Base-by-base conservation (phyloP, 106 monocot genomes). In the Apostasia shenzhenica region DNA sequence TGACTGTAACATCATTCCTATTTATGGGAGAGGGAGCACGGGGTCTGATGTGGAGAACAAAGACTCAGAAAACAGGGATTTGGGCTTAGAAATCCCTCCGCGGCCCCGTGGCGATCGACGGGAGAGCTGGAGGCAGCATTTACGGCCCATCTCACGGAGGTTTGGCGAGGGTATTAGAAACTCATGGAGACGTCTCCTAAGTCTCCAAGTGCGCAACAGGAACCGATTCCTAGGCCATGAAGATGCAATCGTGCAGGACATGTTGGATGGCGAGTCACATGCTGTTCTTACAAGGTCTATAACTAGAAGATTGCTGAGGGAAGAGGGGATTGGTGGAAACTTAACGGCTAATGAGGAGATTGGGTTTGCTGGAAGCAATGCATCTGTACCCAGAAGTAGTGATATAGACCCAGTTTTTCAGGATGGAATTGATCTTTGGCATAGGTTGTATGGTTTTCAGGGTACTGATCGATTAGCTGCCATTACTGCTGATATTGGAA, bases 41-140 rank as follows among this genome's bases (percentile, higher is more conserved):
- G 73, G 49, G 65, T 44, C 64, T 58, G 67, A 44, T 69, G 47
- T 55, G 0, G 83, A 72, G 51, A 82, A 71, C 48, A 54, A 58
- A 14, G n/a, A 56, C n/a, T 67, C 42, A 13, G 66, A 61, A 41
- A 71, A 63, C 26, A 75, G 63, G 2, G 78, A 78, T 2, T 52
- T 67, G 3, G 77, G 66, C 45, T n/a, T 80, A 26, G 75, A 82
- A 49, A 90, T 94, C 47, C 94, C 94, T 6, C 87, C 90, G 3
- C 79, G 90, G 60, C 93, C 93, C 0, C 84, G 59, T 55, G 93
- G 93, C 1, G 78, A 76, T 61, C 68, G 93, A 69, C 38, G 73
- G 1, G 90, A 90, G 78, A 94, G 93, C 84, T 78, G 80, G 13
- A 75, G 89, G 67, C 93, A 94, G 72, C 81, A 81, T 56, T 57